Evolutionary conservation across 352 stramenopile species (phyloP).

Genomic region (Phytophthora melonis): DNA sequence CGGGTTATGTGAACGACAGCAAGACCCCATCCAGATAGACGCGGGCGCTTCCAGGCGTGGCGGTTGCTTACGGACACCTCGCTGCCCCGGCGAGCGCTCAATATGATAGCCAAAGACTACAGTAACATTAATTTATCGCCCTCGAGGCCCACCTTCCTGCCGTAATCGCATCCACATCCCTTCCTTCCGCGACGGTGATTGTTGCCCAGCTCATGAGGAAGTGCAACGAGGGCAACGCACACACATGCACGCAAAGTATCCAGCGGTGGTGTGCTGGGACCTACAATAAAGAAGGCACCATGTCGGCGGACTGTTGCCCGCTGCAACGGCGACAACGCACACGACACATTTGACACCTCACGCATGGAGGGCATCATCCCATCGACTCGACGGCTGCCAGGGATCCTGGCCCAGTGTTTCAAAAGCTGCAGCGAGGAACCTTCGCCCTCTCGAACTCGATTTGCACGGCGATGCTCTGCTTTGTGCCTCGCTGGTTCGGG

Average conservation of each 20-base stretch:
- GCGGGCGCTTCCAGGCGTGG: neutral
- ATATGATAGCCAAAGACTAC: constrained; percentile 13
- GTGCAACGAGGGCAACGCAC: neutral
- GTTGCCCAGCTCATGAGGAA: neutral
- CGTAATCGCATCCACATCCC: constrained; percentile 20
- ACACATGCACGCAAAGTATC: constrained; percentile 24
- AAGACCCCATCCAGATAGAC: constrained; percentile 23
- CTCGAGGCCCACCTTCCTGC: constrained; percentile 18
- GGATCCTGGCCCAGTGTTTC: too few relatives aligned
- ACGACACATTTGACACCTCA: too few relatives aligned
- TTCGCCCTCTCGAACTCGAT: neutral
- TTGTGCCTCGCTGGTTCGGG: too few relatives aligned
- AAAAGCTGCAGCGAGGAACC: neutral
- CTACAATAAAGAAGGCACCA: too few relatives aligned
- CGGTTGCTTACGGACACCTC: constrained; percentile 15
- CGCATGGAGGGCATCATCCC: too few relatives aligned
- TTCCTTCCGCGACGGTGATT: neutral
- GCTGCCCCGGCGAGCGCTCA: neutral
- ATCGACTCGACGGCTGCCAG: neutral
- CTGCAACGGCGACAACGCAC: too few relatives aligned
- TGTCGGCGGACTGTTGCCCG: neutral
- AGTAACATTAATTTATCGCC: constrained; percentile 36
- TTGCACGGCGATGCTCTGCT: neutral
- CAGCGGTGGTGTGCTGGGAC: constrained; percentile 2
- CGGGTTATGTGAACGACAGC: constrained; percentile 43